A percentile compares a stretch with the other conserved stretches of the same genome.
phyloP scores from a whole-genome alignment of 2,329 filamentous ascomycete species.

The Alternaria incomplexa region DNA sequence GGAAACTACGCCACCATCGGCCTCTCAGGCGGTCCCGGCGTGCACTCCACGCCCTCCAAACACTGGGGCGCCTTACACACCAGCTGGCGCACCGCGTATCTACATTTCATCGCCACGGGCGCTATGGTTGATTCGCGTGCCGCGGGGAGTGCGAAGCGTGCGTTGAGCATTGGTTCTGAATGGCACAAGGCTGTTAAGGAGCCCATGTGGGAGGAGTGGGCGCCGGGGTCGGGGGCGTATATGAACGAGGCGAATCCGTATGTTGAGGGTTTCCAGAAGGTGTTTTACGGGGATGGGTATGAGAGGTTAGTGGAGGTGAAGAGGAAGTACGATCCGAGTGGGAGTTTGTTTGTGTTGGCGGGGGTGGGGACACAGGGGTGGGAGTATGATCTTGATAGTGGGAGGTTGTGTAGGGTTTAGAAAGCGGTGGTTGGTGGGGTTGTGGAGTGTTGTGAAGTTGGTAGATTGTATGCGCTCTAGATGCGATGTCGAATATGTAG shows the following conservation, averaged over 20 bases:
- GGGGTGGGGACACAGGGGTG: conserved; percentile 29
- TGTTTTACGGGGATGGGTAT: conserved; percentile 19
- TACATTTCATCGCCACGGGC: conserved; percentile 38
- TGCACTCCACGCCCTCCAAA: conserved; percentile 19
- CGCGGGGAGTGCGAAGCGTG: not conserved
- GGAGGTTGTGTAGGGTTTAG: conserved; percentile 16
- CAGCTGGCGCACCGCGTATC: conserved; percentile 45
- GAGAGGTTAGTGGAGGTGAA: conserved; percentile 11
- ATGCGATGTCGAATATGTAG: not conserved
- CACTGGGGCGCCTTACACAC: conserved; percentile 37
- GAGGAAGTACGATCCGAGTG: conserved; percentile 17
- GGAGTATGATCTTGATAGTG: conserved; percentile 30
- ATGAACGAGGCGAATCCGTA: conserved; percentile 27
- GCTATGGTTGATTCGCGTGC: conserved; percentile 1
- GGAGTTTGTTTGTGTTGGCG: conserved; percentile 27
- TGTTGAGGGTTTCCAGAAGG: conserved; percentile 14
- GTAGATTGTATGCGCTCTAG: not conserved
- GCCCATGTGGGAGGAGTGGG: conserved; percentile 23
- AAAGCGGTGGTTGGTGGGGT: not conserved
- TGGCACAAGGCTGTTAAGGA: conserved; percentile 27
- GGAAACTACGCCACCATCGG: conserved; percentile 34
- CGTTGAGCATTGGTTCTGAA: not conserved
- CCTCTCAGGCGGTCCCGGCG: conserved; percentile 38
- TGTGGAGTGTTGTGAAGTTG: not conserved
- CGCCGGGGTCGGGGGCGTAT: conserved; percentile 16